Base-by-base conservation (phyloP, 1,284 basidiomycete species). In the Apiotrichum sp. region DNA sequence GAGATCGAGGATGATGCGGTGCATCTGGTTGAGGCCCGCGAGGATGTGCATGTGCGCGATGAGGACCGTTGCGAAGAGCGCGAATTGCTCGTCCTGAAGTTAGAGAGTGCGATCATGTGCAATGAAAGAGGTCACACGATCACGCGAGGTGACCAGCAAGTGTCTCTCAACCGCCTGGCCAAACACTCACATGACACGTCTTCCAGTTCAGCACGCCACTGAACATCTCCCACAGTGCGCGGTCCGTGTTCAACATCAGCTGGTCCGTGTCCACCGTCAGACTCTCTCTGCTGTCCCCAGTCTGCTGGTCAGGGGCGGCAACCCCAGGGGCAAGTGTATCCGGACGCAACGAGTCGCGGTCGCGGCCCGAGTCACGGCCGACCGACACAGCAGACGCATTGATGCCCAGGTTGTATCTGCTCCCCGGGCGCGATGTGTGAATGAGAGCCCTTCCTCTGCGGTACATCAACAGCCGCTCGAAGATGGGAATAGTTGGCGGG, bases 391-490 rank as follows among this genome's bases (percentile, higher is more conserved):
- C 11, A 10, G 43, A 45, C 44, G 44, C 31, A 32, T 45, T 32
- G 10, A 13, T 11, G 4, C 22, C 35, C 7, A 36, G 35, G 11
- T 6, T 6, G 35, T 6, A 11, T 6, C 35, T 6, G 7, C 7
- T 6, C 35, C 35, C 35, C 7, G 6, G 11, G 35, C 35, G 35
- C 35, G 35, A 36, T 6, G 6, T 36, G 35, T 6, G 35, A 36
- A 11, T 6, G 7, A 36, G 35, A 11, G 36, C 10, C 52, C 33
- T 32, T 33, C 36, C 36, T 33, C 11, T 40, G 41, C 55, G 62
- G 60, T 71, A 65, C 48, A 68, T 66, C 3, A 64, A 60, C 3
- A 77, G 59, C n/a, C 72, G 61, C 53, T 77, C 75, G 41, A 71
- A 65, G 38, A 77, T 69, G 8, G 74, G 68, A 14, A 74, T 65